Evolutionary conservation across 179 eudicot species (phyloP).

Genomic region (Nepenthes alata): DNA sequence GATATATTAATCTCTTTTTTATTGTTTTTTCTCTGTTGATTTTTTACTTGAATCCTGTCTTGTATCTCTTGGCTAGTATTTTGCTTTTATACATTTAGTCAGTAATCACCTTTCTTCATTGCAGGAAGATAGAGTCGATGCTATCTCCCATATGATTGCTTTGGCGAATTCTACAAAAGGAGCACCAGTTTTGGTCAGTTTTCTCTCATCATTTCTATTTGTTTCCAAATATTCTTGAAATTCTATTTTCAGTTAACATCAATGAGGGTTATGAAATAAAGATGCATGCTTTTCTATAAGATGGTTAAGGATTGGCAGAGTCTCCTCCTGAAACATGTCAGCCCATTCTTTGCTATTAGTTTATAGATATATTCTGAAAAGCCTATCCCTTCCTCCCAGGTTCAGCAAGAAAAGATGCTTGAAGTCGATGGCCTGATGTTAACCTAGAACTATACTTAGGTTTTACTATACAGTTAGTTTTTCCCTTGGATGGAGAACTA

Average conservation of each 20-base stretch:
- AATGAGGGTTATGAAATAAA: neutral
- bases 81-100: neutral
- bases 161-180: constrained; percentile 28
- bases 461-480: too few species aligned
- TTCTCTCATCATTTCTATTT: constrained; percentile 3
- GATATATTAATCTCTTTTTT: too few species aligned
- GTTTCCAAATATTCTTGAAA: neutral
- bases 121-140: constrained; percentile 34
- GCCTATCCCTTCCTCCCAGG: too few species aligned
- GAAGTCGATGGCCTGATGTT: too few species aligned
- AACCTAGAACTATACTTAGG: too few species aligned
- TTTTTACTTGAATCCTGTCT: neutral
- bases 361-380: too few species aligned
- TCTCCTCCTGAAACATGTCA: too few species aligned
- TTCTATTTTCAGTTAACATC: too few species aligned
- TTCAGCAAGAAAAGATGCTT: too few species aligned
- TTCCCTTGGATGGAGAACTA: too few species aligned
- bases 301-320: too few species aligned
- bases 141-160: constrained; percentile 21
- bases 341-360: too few species aligned
- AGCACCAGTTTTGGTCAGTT: constrained; percentile 31
- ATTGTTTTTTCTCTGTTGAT: neutral
- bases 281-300: neutral
- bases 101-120: neutral
- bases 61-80: constrained; percentile 3